Percentiles rank a stretch among this genome's conserved stretches.
These are phyloP conservation scores for Colletotrichum noveboracense DNA, from an alignment of 2,329 filamentous ascomycete species.

Conservation along the genomic window DNA sequence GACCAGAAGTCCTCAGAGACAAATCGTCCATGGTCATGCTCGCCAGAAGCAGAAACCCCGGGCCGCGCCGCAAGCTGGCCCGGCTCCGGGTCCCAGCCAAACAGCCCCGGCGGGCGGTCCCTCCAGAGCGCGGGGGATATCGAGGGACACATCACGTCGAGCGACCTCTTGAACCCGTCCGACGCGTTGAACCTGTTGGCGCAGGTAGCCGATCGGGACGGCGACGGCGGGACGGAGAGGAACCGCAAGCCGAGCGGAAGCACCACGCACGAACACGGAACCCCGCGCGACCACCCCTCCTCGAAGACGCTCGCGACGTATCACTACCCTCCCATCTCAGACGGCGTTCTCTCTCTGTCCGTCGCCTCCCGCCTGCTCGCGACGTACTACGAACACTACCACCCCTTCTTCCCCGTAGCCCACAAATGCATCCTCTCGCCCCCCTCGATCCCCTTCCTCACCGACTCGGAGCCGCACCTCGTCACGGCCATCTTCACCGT, in stretches of 20 bases:
- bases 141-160: constrained; percentile 44
- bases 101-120: constrained; percentile 20
- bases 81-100: constrained; percentile 10
- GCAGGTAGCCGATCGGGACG: constrained; percentile 44
- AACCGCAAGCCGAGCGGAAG: constrained; percentile 5
- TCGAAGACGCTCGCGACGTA: not conserved
- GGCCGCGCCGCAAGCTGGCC: constrained; percentile 13
- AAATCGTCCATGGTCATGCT: constrained; percentile 13
- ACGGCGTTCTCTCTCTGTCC: constrained; percentile 31
- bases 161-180: constrained; percentile 45
- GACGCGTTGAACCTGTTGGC: constrained; percentile 45
- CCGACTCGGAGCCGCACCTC: constrained; percentile 63
- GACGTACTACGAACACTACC: constrained; percentile 63
- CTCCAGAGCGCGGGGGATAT: constrained; percentile 27
- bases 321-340: constrained; percentile 36
- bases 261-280: constrained; percentile 17
- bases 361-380: constrained; percentile 14
- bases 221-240: constrained; percentile 1
- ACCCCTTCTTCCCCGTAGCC: constrained; percentile 74
- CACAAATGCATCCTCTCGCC: constrained; percentile 64
- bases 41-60: constrained; percentile 17
- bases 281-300: not conserved
- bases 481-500: constrained; percentile 75
- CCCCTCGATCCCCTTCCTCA: constrained; percentile 60
- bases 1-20: not conserved